Conservation (phyloP, 108 stramenopile species). For the Skeletonema tropicum region DNA sequence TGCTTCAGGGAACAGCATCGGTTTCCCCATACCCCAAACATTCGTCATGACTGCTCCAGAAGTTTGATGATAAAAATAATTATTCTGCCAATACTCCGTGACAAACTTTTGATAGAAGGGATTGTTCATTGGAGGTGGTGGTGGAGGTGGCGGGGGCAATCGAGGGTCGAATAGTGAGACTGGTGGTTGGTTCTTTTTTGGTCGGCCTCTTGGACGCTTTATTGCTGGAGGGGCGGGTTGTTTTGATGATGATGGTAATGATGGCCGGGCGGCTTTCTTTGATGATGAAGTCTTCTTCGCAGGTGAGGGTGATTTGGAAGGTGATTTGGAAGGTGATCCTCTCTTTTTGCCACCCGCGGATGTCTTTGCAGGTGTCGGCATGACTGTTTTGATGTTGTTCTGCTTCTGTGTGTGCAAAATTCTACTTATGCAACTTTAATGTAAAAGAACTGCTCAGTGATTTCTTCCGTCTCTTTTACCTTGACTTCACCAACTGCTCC, state of each 20-base stretch:
- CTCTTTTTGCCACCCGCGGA: not conserved
- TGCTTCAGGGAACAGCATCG: not conserved
- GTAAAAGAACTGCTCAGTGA: too few relatives aligned
- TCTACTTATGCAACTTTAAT: too few relatives aligned
- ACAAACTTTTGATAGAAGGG: conserved; percentile 31
- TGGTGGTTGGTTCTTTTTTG: not conserved
- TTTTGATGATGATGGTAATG: not conserved
- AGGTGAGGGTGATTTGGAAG: not conserved
- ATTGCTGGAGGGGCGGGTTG: not conserved
- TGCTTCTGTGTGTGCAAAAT: too few relatives aligned
- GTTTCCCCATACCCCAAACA: not conserved
- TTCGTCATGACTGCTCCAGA: not conserved
- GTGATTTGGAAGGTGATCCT: not conserved
- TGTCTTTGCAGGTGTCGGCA: conserved; percentile 9
- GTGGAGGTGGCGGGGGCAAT: conserved; percentile 22
- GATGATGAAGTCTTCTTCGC: not conserved
- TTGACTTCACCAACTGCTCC: too few relatives aligned
- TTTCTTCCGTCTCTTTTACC: too few relatives aligned
- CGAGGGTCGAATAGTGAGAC: not conserved
- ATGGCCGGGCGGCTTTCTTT: not conserved
- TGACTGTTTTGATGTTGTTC: not conserved
- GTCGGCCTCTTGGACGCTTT: not conserved
- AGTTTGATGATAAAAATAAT: not conserved
- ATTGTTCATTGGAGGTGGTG: conserved; percentile 27
- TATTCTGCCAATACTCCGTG: conserved; percentile 20